Conservation (phyloP, 2,329 filamentous ascomycete genomes). For the Hymenoscyphus repandus region DNA sequence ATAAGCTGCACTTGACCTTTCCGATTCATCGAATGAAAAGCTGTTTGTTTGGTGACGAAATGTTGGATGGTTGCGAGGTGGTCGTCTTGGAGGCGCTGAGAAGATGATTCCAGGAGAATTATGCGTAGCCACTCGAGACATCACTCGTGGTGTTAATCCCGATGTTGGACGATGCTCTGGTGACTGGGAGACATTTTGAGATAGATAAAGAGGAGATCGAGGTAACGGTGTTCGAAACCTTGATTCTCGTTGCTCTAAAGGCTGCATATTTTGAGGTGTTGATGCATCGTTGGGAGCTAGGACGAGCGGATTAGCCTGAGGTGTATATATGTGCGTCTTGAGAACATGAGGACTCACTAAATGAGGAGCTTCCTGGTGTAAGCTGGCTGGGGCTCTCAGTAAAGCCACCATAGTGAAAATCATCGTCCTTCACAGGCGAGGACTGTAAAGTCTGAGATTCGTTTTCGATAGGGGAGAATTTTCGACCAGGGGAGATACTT, state of each 20-base stretch:
- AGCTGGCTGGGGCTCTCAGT: slow-evolving; percentile 18
- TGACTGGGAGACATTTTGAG: slow-evolving; percentile 30
- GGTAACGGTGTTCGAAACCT: slow-evolving; percentile 20
- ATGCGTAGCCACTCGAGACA: slow-evolving; percentile 20
- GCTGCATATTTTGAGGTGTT: slow-evolving; percentile 20
- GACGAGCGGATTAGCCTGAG: slow-evolving; percentile 3
- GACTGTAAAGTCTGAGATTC: neutral
- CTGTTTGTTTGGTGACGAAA: slow-evolving; percentile 33
- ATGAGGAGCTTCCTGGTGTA: slow-evolving; percentile 16
- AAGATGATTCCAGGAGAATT: slow-evolving; percentile 30
- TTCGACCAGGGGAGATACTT: neutral
- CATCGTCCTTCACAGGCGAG: slow-evolving; percentile 22
- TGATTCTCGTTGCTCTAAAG: slow-evolving; percentile 9
- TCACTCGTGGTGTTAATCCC: slow-evolving; percentile 24
- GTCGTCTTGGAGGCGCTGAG: slow-evolving; percentile 27
- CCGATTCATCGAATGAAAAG: slow-evolving; percentile 32
- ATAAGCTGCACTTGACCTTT: slow-evolving; percentile 28
- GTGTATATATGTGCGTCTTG: neutral
- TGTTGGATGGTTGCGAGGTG: slow-evolving; percentile 14
- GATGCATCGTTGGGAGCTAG: slow-evolving; percentile 27
- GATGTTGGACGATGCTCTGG: slow-evolving; percentile 23
- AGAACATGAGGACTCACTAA: slow-evolving; percentile 10
- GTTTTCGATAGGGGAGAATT: neutral
- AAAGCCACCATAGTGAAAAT: slow-evolving; percentile 28
- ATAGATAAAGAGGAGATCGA: slow-evolving; percentile 30